Conservation (phyloP, 768 basidiomycete species). For the Mrakia blollopis region DNA sequence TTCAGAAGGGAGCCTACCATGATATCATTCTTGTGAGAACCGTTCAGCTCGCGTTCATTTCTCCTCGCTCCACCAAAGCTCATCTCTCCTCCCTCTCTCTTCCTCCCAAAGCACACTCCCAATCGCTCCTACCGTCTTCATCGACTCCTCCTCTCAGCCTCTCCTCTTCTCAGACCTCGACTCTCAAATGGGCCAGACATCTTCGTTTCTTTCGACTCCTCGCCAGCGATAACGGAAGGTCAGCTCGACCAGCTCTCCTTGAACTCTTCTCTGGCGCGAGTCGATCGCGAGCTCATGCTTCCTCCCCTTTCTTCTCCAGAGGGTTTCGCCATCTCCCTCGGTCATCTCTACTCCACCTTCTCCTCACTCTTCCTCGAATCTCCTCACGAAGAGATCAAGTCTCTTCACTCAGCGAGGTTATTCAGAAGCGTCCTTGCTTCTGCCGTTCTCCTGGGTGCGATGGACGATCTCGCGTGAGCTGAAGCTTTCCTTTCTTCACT, state of each 20-base stretch:
- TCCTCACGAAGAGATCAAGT: neutral
- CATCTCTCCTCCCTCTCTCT: too few species aligned
- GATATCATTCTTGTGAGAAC: neutral
- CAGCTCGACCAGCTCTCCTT: neutral
- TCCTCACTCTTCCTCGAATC: neutral
- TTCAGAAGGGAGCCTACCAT: neutral
- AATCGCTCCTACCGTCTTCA: neutral
- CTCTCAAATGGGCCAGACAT: neutral
- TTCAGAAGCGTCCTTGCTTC: neutral
- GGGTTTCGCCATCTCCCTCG: neutral
- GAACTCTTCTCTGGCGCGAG: neutral
- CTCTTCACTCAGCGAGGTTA: neutral
- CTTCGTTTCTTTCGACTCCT: neutral
- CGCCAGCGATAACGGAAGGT: neutral
- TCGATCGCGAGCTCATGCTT: neutral
- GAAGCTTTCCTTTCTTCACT: neutral
- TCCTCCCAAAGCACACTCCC: neutral
- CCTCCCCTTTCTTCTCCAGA: neutral
- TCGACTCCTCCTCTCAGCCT: neutral
- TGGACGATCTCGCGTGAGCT: neutral
- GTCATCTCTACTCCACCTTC: neutral
- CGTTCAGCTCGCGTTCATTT: neutral
- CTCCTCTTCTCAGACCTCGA: neutral
- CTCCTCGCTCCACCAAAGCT: too few species aligned
- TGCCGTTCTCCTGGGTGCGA: neutral